A percentile compares a stretch with the other conserved stretches of the same genome.
phyloP scores from a whole-genome alignment of 495 filamentous ascomycete genomes.

The Podospora tetraspora region DNA sequence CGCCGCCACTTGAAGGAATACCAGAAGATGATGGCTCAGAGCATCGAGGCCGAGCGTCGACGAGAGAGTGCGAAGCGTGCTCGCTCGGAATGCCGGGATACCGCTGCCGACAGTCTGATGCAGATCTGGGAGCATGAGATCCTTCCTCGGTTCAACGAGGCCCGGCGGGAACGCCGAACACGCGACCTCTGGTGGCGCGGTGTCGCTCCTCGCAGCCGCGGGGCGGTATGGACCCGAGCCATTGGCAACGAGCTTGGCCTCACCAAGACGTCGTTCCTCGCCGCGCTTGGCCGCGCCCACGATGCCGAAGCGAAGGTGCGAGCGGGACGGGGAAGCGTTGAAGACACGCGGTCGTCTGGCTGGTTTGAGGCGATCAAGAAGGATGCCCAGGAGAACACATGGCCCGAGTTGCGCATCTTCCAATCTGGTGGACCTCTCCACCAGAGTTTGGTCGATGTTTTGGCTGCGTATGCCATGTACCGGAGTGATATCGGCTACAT shows the following conservation, averaged over 20 bases:
- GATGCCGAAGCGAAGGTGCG: conserved; percentile 54
- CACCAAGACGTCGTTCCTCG: conserved; percentile 67
- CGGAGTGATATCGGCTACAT: conserved; percentile 89
- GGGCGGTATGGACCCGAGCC: conserved; percentile 77
- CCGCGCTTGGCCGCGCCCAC: conserved; percentile 69
- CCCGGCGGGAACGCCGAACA: conserved; percentile 67
- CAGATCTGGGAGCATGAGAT: conserved; percentile 87
- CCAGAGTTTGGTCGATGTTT: conserved; percentile 67
- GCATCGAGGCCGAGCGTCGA: conserved; percentile 61
- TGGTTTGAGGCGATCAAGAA: conserved; percentile 66
- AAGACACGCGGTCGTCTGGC: conserved; percentile 41
- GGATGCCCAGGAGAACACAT: conserved; percentile 64
- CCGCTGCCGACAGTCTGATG: conserved; percentile 62
- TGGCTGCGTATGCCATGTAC: conserved; percentile 90
- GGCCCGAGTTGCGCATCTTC: conserved; percentile 80
- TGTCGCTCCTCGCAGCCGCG: conserved; percentile 71
- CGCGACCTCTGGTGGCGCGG: conserved; percentile 94
- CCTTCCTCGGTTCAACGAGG: conserved; percentile 75
- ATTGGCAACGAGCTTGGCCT: conserved; percentile 86
- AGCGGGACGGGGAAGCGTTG: conserved; percentile 35
- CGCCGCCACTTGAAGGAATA: conserved; percentile 87
- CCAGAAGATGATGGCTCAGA: conserved; percentile 83
- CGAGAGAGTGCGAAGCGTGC: conserved; percentile 46
- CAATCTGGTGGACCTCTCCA: conserved; percentile 72
- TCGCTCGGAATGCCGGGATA: conserved; percentile 45